Evolutionary conservation across 2,329 filamentous ascomycete genomes (phyloP), one percentile per base, ranked within the genome.

Genomic region (Leptographium lundbergii): DNA sequence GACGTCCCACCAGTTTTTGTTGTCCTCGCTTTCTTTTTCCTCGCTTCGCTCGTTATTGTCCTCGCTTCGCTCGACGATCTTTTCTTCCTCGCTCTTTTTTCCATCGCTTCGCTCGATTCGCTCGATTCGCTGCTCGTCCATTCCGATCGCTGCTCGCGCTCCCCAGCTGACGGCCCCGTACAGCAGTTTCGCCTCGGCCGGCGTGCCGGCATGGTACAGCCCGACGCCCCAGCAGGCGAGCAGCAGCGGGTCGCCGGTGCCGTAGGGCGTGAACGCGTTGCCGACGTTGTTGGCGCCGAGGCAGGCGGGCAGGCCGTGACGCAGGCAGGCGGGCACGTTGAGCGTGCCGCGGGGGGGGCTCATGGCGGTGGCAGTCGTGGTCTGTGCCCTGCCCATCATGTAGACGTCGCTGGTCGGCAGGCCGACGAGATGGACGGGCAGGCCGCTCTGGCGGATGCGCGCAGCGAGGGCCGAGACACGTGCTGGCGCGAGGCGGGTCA

Each of bases 361-460:
- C n/a, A n/a, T n/a, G n/a, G n/a, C n/a, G n/a, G n/a, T n/a, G n/a
- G n/a, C n/a, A n/a, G n/a, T n/a, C n/a, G n/a, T n/a, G n/a, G n/a
- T n/a, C n/a, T n/a, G n/a, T n/a, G n/a, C n/a, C n/a, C n/a, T n/a
- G 63, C 72, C 80, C 77, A 88, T 88, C 84, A 89, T 89, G 69
- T 84, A 88, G 3, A 88, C 68, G 70, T 89, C 86, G 50, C 84
- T 88, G 0, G 82, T 88, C 0, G 86, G 86, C 7, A 89, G 71
- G 0, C 86, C 86, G 10, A 89, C 79, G 63, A 89, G 87, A 56
- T 79, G 77, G 6, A 89, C 71, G 0, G 85, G 82, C 4, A 89
- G 73, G 6, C 70, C 61, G 47, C 72, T 66, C 0, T 72, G 68
- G 3, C 69, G 69, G 59, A 87, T 81, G 25, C 72, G 69, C 1